Base-by-base conservation (phyloP, 805 yeast genomes). In the Lipomyces lipofer region DNA sequence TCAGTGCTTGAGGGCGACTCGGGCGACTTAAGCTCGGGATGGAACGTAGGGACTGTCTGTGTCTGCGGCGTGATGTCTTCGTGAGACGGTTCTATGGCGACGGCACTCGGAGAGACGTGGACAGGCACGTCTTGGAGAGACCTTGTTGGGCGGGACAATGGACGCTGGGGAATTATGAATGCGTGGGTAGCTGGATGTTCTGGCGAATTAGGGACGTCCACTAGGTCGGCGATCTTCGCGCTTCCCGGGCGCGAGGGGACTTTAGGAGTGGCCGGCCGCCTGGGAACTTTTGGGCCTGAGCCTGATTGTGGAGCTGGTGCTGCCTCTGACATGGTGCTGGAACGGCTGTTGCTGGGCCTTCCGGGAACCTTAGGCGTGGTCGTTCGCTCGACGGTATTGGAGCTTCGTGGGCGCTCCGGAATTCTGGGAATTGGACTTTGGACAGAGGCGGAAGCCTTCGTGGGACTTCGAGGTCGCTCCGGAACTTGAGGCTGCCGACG, bases 381-480 rank as follows among this genome's bases (percentile, higher is more conserved):
- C 33, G 22, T 9, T 27, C 19, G 29, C 30, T 2, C 29, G 47
- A 39, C 17, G 43, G 27, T 13, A 15, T 24, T 49, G 10, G 40
- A 46, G 30, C 43, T 49, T 43, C 49, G 57, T 38, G 53, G 55
- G 19, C 42, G 43, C 29, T 40, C 30, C 35, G 58, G 51, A 17
- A 38, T 43, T 44, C 24, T 35, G 4, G 46, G 46, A 32, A n/a
- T 39, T 36, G 15, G 45, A 13, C 40, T 27, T 32, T n/a, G 58
- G 63, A 29, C 60, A 36, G 36, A n/a, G 24, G 28, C 48, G 8
- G 40, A 27, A 28, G 92, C 85, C 15, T 88, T 82, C 63, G 86
- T 86, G 64, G 85, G 12, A 42, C 13, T 17, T 15, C 13, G 47
- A 9, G 47, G 22, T 24, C 4, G 46, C 12, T 43, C 46, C 17